These are phyloP conservation scores for Erodium texanum DNA, from an alignment of 441 rosid genomes.

Conservation along the genomic window DNA sequence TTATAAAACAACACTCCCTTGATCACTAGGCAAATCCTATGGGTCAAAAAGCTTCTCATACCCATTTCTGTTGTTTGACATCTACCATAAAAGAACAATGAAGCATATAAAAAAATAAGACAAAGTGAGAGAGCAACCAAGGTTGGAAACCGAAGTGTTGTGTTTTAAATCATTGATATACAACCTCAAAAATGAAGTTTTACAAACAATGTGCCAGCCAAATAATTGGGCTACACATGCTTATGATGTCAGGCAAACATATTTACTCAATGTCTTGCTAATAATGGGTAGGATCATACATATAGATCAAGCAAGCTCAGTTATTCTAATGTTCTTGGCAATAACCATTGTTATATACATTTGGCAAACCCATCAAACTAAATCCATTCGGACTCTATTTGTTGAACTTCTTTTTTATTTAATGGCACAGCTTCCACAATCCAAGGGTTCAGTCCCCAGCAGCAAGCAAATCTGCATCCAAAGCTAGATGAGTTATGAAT, in stretches of 20 bases:
- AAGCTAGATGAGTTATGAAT: neutral
- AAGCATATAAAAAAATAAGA: no score
- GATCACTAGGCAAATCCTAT: no score
- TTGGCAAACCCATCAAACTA: neutral
- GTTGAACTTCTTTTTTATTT: neutral
- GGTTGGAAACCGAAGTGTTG: no score
- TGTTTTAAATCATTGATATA: neutral
- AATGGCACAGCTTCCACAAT: neutral
- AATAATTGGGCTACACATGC: no score
- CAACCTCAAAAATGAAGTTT: neutral
- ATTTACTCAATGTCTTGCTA: neutral
- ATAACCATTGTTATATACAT: neutral
- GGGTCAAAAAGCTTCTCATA: no score
- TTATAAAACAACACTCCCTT: no score
- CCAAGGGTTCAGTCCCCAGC: constrained; percentile 1
- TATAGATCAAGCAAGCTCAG: no score
- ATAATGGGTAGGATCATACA: neutral
- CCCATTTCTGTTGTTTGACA: no score
- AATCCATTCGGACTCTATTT: neutral
- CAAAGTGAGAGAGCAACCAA: no score
- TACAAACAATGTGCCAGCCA: neutral
- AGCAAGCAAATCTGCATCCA: neutral
- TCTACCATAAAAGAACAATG: no score
- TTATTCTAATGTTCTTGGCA: neutral
- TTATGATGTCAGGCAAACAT: neutral